Base-by-base conservation (phyloP, 2,329 filamentous ascomycete genomes). In the Blastomyces emzantsi region DNA sequence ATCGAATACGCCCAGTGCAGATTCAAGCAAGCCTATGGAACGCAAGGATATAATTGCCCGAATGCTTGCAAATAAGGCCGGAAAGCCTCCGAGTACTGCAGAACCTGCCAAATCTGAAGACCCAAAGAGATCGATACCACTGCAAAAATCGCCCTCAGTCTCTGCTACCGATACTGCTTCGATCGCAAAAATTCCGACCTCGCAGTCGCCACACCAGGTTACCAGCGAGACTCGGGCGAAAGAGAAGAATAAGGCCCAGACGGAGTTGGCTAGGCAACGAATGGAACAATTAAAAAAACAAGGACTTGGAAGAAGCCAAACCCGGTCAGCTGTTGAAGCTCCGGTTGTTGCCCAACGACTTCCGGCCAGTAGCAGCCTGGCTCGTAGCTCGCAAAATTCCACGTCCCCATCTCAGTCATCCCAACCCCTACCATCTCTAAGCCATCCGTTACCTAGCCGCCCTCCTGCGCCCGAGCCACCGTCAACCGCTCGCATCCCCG, bases 11-110 rank as follows among this genome's bases (percentile, higher is more conserved):
- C 39, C 22, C 5, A 13, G 22, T 28, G 61, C 70, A 17, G 61
- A 69, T 15, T 55, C 70, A 11, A 69, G 67, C 52, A 81, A 77
- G 66, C 79, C 83, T 13, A 81, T 89, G 67, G 86, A 89, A 70
- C 82, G 90, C 30, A 90, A 90, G 68, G 89, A 91, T 68, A 85
- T 90, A 52, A 90, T 94, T 64, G 89, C 89, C 2, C 85, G 87
- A 58, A 81, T 92, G 62, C 80, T 91, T 63, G 90, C 90, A n/a
- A 86, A 85, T 1, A 91, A 90, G 72, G 83, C 82, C 61, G 83
- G 84, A 47, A 89, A 87, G 62, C 54, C 69, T 33, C 66, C 69
- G 13, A 17, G 22, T 60, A 33, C 25, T 8, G 11, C 28, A n/a
- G 25, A 36, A 11, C 2, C 43, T 30, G 17, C 17, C 6, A 60